Evolutionary conservation across 1,139 yeast species (phyloP).

Genomic region (Nakaseomyces nivariensis): DNA sequence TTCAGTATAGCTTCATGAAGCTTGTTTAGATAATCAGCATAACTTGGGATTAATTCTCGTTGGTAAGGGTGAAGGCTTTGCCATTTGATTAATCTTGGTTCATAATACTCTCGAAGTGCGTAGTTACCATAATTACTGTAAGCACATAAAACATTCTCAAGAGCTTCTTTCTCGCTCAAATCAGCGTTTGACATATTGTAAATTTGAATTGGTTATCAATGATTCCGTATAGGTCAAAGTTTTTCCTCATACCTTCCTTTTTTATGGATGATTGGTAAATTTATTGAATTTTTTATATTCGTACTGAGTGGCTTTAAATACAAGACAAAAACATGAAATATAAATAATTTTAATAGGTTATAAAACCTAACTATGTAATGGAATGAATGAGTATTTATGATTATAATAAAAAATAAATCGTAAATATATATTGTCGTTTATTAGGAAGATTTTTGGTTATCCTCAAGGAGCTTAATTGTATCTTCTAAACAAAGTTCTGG

Average conservation of each 20-base stretch:
- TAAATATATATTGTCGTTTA: no score
- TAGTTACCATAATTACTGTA: slow-evolving; percentile 25
- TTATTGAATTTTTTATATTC: no score
- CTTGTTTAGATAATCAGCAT: slow-evolving; percentile 36
- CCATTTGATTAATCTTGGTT: slow-evolving; percentile 31
- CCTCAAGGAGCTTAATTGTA: slow-evolving; percentile 6
- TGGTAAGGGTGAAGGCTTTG: slow-evolving; percentile 35
- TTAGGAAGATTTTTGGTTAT: background rate
- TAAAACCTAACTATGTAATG: no score
- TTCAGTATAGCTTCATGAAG: slow-evolving; percentile 39
- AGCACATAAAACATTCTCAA: slow-evolving; percentile 10
- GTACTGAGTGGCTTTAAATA: no score
- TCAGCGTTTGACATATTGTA: background rate
- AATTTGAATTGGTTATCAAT: no score
- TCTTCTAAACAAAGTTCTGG: slow-evolving; percentile 22
- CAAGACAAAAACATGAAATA: no score
- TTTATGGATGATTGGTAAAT: no score
- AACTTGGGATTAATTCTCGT: slow-evolving; percentile 42
- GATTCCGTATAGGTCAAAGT: no score
- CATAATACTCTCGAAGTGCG: slow-evolving; percentile 27
- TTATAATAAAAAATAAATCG: no score
- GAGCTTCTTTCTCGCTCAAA: slow-evolving; percentile 3
- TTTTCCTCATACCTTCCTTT: no score
- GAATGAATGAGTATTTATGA: no score
- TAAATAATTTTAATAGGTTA: no score